These are phyloP conservation scores for Sporothrix curviconia DNA, from an alignment of 2,329 filamentous ascomycete genomes.

Conservation along the genomic window DNA sequence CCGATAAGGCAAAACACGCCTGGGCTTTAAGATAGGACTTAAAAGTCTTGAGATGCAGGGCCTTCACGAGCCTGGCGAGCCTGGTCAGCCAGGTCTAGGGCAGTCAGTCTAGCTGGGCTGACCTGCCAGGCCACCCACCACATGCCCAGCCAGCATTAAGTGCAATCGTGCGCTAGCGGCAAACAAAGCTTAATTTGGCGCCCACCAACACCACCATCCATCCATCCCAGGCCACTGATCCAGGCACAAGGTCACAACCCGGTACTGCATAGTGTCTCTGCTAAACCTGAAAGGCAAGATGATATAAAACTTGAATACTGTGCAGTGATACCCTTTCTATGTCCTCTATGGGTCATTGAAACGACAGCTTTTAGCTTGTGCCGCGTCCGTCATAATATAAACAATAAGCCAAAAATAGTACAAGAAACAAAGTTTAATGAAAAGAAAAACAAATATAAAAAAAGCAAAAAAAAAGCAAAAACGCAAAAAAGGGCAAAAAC, in stretches of 20 bases:
- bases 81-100: too few relatives aligned
- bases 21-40: background rate
- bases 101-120: background rate
- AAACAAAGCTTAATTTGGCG: constrained; percentile 8
- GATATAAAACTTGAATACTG: background rate
- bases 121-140: background rate
- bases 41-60: background rate
- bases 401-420: background rate
- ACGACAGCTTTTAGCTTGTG: background rate
- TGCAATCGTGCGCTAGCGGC: constrained; percentile 9
- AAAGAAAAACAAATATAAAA: background rate
- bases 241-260: background rate
- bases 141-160: background rate
- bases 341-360: constrained; percentile 9
- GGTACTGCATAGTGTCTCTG: too few relatives aligned
- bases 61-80: too few relatives aligned
- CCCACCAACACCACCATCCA: background rate
- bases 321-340: background rate
- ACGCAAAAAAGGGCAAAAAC: background rate
- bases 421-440: background rate
- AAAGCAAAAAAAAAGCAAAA: background rate
- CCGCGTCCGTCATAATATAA: constrained; percentile 4
- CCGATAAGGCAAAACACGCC: background rate
- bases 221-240: background rate
- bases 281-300: background rate